phyloP scores from a whole-genome alignment of 2,329 filamentous ascomycete species.

The Trichoderma koningii region DNA sequence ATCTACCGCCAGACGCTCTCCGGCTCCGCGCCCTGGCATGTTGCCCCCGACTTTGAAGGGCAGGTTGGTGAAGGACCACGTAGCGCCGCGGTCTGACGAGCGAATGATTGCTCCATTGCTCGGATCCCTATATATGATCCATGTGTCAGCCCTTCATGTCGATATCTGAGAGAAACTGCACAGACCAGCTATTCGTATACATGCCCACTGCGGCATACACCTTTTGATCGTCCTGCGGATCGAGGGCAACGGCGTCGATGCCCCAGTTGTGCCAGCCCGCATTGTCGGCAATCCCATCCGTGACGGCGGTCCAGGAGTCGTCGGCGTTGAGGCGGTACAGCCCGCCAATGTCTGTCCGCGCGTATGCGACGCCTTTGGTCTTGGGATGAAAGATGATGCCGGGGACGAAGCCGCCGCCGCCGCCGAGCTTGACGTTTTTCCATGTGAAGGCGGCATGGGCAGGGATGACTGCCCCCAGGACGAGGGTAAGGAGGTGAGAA shows the following conservation, averaged over 20 bases:
- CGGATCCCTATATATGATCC: slow-evolving; percentile 7
- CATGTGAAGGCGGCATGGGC: slow-evolving; percentile 11
- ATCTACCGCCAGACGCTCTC: slow-evolving; percentile 14
- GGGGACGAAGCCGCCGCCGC: slow-evolving; percentile 20
- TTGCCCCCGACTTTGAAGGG: slow-evolving; percentile 21
- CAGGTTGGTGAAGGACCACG: slow-evolving; percentile 15
- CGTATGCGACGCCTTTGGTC: slow-evolving; percentile 13
- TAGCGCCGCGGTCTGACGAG: slow-evolving; percentile 19
- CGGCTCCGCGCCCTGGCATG: slow-evolving; percentile 14
- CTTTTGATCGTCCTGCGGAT: slow-evolving; percentile 18
- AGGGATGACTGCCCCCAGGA: slow-evolving; percentile 10
- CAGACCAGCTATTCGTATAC: slow-evolving; percentile 23
- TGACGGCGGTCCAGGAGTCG: slow-evolving; percentile 12
- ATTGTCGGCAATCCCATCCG: slow-evolving; percentile 3
- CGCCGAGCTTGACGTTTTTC: slow-evolving; percentile 23
- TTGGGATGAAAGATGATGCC: slow-evolving; percentile 21
- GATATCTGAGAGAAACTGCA: background rate
- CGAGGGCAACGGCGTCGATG: slow-evolving; percentile 11
- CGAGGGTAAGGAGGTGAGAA: background rate
- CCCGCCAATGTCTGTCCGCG: slow-evolving; percentile 19
- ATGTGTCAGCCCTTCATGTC: background rate
- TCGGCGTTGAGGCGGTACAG: slow-evolving; percentile 18
- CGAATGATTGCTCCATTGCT: slow-evolving; percentile 20
- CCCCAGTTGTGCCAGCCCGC: slow-evolving; percentile 22
- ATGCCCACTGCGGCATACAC: slow-evolving; percentile 18